phyloP scores from a whole-genome alignment of 345 rosid species.

The Lepidium sativum region DNA sequence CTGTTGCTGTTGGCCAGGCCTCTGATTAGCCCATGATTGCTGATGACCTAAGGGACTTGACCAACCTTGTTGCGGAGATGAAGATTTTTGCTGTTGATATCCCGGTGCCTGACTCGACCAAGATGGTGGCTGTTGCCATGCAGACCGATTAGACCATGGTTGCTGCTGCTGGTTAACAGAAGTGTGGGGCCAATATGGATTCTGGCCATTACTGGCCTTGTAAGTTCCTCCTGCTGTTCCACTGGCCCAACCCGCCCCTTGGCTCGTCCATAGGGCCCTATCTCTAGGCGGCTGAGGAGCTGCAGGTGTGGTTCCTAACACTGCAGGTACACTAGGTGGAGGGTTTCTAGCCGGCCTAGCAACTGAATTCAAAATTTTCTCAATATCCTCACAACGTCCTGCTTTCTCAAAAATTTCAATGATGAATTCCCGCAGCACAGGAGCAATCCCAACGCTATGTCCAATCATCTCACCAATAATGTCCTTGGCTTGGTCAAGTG shows the following conservation, averaged over 20 bases:
- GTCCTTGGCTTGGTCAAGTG: slow-evolving; percentile 45
- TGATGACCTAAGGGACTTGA: slow-evolving; percentile 19
- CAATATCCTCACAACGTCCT: slow-evolving; percentile 58
- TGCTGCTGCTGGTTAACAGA: slow-evolving; percentile 24
- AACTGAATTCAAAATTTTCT: slow-evolving; percentile 45
- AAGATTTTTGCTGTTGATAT: slow-evolving; percentile 21
- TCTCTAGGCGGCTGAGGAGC: slow-evolving; percentile 22
- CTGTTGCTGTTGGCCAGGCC: not conserved
- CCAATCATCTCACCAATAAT: slow-evolving; percentile 62
- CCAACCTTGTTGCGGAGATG: slow-evolving; percentile 22
- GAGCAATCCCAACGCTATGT: slow-evolving; percentile 55
- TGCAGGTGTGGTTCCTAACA: slow-evolving; percentile 6
- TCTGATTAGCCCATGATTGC: slow-evolving; percentile 7
- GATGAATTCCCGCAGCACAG: slow-evolving; percentile 46
- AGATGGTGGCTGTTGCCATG: slow-evolving; percentile 21
- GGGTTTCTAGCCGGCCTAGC: slow-evolving; percentile 20
- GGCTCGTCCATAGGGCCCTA: slow-evolving; percentile 11
- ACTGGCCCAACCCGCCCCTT: slow-evolving; percentile 14
- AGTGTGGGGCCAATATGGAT: slow-evolving; percentile 20
- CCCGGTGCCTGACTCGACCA: slow-evolving; percentile 22
- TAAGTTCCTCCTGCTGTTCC: slow-evolving; percentile 10
- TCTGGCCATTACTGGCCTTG: slow-evolving; percentile 18
- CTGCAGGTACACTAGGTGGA: slow-evolving; percentile 6
- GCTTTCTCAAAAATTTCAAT: slow-evolving; percentile 41
- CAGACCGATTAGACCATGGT: slow-evolving; percentile 15